phyloP scores from a whole-genome alignment of 2,329 filamentous ascomycete genomes.

The Pyrenophora tritici-repentis region DNA sequence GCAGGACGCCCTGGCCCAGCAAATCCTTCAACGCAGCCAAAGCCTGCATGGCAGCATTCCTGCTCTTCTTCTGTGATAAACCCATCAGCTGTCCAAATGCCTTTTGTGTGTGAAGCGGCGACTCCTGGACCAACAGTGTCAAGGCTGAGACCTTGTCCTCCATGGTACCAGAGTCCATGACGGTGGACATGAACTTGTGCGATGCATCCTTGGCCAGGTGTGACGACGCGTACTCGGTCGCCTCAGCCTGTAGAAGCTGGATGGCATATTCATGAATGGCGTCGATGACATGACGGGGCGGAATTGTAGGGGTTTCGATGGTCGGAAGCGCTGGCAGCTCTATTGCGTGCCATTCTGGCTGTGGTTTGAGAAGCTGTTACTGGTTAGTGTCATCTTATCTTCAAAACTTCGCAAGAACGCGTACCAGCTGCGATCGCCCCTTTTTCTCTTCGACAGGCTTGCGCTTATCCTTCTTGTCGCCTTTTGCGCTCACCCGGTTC shows the following conservation, averaged over 20 bases:
- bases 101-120: conserved; percentile 88
- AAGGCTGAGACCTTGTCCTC: conserved; percentile 96
- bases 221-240: conserved; percentile 71
- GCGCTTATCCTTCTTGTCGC: conserved; percentile 38
- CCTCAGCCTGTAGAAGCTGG: conserved; percentile 76
- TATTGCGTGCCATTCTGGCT: conserved; percentile 70
- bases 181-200: conserved; percentile 94
- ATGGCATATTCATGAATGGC: conserved; percentile 72
- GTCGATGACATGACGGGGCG: conserved; percentile 60
- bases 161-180: conserved; percentile 94
- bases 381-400: conserved; percentile 21
- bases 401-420: conserved; percentile 7
- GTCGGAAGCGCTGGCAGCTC: conserved; percentile 59
- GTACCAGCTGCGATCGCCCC: conserved; percentile 40
- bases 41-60: conserved; percentile 90
- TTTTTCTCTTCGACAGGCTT: conserved; percentile 40
- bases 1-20: conserved; percentile 82
- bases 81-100: conserved; percentile 82
- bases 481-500: conserved; percentile 35
- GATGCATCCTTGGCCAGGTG: conserved; percentile 80
- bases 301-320: conserved; percentile 52
- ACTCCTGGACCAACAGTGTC: conserved; percentile 93
- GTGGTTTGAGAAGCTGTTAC: conserved; percentile 61
- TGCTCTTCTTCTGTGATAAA: conserved; percentile 89
- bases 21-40: conserved; percentile 92